Evolutionary conservation across 176 grass and related monocot species (phyloP), one percentile per base, ranked within the genome.

Genomic region (Bolboschoenus planiculmis): DNA sequence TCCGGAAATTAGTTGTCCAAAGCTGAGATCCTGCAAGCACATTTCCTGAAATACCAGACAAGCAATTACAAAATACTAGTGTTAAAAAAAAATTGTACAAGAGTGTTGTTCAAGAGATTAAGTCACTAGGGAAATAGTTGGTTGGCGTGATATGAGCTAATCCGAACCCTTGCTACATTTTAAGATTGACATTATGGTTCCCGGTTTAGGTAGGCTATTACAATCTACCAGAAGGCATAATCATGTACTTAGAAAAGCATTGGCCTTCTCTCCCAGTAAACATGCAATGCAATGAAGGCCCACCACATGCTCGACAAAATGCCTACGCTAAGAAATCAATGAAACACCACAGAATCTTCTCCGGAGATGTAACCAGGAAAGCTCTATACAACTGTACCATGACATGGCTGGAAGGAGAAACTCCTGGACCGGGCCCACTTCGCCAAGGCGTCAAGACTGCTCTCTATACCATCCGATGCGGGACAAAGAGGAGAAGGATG

Each of bases 271-370:
- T 4, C 42, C 70, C 10, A 47, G 48, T 48, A 74, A 48, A 76
- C 43, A 77, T 9, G 29, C 53, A 7, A 16, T 23, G 10, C 18
- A 33, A 71, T 47, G n/a, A 26, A 37, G n/a, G 72, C 86, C 63
- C 81, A 78, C 40, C 36, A 91, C 79, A 18, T 33, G 80, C 54
- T 94, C 43, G 85, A 94, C 79, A 64, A 89, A 84, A 94, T 85
- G 85, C 79, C 10, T n/a, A 18, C 40, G 6, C 56, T 24, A 60
- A 60, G 23, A 44, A 81, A 81, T 66, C 65, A 63, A 42, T 3
- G 15, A 26, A 84, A 55, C 20, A 61, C 54, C 33, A 3, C 16
- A 76, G 26, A 18, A 16, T 50, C 24, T 5, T 33, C 43, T 53
- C 9, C 24, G 2, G 24, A 18, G 0, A 51, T 10, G 2, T 51